These are phyloP conservation scores for Phyllosticta capitalensis DNA, from an alignment of 2,329 filamentous ascomycete genomes.

Conservation along the genomic window DNA sequence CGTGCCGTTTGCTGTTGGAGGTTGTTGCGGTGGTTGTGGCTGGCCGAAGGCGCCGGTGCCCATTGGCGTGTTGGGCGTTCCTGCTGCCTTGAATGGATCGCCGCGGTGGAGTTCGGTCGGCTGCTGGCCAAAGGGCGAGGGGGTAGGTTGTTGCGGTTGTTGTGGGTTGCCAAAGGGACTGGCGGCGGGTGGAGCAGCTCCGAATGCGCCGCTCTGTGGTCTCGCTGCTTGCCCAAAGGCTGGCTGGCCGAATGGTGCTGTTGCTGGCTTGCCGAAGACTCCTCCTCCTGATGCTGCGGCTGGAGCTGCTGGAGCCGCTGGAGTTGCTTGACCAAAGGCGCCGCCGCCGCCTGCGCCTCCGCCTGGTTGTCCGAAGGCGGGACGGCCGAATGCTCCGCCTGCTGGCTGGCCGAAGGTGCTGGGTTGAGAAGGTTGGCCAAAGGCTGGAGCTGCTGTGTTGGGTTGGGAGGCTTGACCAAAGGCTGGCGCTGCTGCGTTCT, in stretches of 20 bases:
- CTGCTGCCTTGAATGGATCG: constrained; percentile 9
- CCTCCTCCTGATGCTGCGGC: background rate
- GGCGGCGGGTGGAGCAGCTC: constrained; percentile 25
- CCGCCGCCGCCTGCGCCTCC: constrained; percentile 16
- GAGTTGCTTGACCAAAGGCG: constrained; percentile 16
- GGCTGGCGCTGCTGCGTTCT: constrained; percentile 7
- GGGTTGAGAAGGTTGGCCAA: constrained; percentile 16
- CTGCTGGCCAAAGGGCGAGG: constrained; percentile 16
- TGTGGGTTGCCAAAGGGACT: constrained; percentile 9
- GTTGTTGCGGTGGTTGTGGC: constrained; percentile 12
- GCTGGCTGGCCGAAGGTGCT: constrained; percentile 13
- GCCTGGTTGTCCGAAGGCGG: constrained; percentile 20
- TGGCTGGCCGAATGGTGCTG: constrained; percentile 17
- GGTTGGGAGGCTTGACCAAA: constrained; percentile 19
- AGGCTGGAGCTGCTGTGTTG: constrained; percentile 8
- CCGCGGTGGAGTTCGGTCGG: constrained; percentile 1
- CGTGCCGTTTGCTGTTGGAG: constrained; percentile 17
- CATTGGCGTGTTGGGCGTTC: constrained; percentile 10
- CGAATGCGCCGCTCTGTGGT: constrained; percentile 23
- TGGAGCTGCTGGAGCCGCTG: background rate
- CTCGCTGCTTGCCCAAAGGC: constrained; percentile 13
- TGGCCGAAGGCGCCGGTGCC: constrained; percentile 12
- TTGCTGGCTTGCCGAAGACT: constrained; percentile 22
- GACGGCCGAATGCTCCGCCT: constrained; percentile 18
- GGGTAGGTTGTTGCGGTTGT: constrained; percentile 10